Evolutionary conservation across 2,329 filamentous ascomycete genomes (phyloP).

Genomic region (Epicoccum nigrum): DNA sequence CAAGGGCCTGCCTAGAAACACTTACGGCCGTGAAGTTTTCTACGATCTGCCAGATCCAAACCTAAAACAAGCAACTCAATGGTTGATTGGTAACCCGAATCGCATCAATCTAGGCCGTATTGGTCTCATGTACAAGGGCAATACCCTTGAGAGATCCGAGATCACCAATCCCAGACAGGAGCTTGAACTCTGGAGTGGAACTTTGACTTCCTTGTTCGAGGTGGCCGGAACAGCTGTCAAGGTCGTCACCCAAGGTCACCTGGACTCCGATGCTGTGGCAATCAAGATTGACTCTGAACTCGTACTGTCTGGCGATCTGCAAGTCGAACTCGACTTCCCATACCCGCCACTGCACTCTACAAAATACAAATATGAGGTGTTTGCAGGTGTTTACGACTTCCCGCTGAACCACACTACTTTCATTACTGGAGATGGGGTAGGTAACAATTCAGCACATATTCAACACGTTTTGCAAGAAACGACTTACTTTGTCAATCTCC

Average conservation of each 20-base stretch:
- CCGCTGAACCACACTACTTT: slow-evolving; percentile 53
- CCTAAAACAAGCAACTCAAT: slow-evolving; percentile 53
- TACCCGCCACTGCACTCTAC: slow-evolving; percentile 48
- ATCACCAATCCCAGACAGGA: slow-evolving; percentile 42
- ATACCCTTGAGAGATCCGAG: slow-evolving; percentile 23
- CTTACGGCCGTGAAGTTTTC: slow-evolving; percentile 50
- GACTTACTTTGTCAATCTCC: slow-evolving; percentile 51
- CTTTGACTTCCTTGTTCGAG: slow-evolving; percentile 53
- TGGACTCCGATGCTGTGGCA: slow-evolving; percentile 53
- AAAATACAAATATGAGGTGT: slow-evolving; percentile 48
- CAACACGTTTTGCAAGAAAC: slow-evolving; percentile 52
- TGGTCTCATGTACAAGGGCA: slow-evolving; percentile 52
- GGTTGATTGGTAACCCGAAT: slow-evolving; percentile 61
- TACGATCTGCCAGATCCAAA: slow-evolving; percentile 51
- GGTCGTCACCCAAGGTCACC: slow-evolving; percentile 55
- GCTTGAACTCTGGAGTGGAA: slow-evolving; percentile 58
- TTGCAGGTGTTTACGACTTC: slow-evolving; percentile 58
- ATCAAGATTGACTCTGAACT: slow-evolving; percentile 54
- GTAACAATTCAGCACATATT: slow-evolving; percentile 49
- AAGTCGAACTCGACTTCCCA: slow-evolving; percentile 60
- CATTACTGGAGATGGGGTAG: slow-evolving; percentile 31
- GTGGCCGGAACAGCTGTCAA: slow-evolving; percentile 49
- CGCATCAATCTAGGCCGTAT: slow-evolving; percentile 57
- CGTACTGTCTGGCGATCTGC: slow-evolving; percentile 46
- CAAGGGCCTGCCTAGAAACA: slow-evolving; percentile 49